Evolutionary conservation across 2,329 filamentous ascomycete species (phyloP), one percentile per base, ranked within the genome.

Genomic region (Pestalotiopsis fici): DNA sequence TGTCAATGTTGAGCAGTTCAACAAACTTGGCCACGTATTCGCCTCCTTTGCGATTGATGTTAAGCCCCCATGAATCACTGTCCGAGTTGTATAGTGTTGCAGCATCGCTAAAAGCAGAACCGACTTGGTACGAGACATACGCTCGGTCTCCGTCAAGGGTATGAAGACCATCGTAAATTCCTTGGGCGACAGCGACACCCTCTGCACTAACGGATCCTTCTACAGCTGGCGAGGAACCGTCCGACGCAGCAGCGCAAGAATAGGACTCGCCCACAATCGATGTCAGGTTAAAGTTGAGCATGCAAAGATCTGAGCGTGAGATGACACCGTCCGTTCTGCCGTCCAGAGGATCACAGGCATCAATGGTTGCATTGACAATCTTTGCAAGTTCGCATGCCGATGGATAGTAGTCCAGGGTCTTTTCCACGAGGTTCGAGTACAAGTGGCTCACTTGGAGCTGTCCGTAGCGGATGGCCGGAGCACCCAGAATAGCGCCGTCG

Each of bases 11-110:
- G 11, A 73, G 64, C 1, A 81, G 75, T 69, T 83, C 70, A 13
- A 85, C 65, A 68, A 79, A 83, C 4, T 77, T 77, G 21, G 78
- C 74, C 0, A 84, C 76, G 39, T 73, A 80, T 67, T 78, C 75
- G 15, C 74, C 77, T 23, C 78, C 78, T 13, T 74, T 73, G 0
- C 69, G 71, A 3, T 69, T 69, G 35, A 78, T 75, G 28, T 66
- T 71, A 13, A 80, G 64, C 18, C 69, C 74, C 76, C 76, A 80
- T 2, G 69, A 35, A 1, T 67, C 71, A 2, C 75, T 76, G 5
- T 74, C 73, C 27, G 72, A 66, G 66, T 79, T 72, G 65, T 76
- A 79, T 2, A 69, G 67, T 0, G 77, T 76, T 12, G 70, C 66
- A 0, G 73, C 75, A 64, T 79, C 78, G 1, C 64, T 69, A n/a